Evolutionary conservation across 2,329 filamentous ascomycete genomes (phyloP).

Genomic region (Didymella glomerata): DNA sequence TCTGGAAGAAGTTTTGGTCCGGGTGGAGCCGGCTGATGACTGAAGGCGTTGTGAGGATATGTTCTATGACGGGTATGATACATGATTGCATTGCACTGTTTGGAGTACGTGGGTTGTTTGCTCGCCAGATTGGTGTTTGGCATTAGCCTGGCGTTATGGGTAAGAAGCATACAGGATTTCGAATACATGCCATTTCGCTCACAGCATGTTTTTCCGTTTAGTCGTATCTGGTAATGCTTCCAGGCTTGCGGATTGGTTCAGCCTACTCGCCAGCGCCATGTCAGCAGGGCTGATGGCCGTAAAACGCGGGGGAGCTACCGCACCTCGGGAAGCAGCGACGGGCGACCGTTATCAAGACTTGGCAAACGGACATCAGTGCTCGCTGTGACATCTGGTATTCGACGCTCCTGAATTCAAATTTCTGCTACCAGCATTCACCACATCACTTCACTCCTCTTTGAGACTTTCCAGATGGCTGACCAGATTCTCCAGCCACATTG

Average conservation of each 20-base stretch:
- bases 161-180: background rate
- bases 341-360: background rate
- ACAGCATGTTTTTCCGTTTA: background rate
- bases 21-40: conserved; percentile 87
- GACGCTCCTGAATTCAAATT: background rate
- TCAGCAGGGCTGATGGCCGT: conserved; percentile 3
- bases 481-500: conserved; percentile 39
- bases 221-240: background rate
- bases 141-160: conserved; percentile 12
- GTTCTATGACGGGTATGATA: conserved; percentile 7
- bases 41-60: conserved; percentile 13
- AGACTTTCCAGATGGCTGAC: conserved; percentile 27
- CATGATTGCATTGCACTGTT: conserved; percentile 9
- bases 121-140: background rate
- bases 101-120: conserved; percentile 3
- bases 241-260: background rate
- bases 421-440: background rate
- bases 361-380: background rate
- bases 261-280: conserved; percentile 15
- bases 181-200: background rate
- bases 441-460: background rate
- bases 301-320: conserved; percentile 10
- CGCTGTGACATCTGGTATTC: background rate
- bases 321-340: conserved; percentile 16
- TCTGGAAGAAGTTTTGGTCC: conserved; percentile 89